Conservation (phyloP, 495 filamentous ascomycete species). For the Daldinia bambusicola region DNA sequence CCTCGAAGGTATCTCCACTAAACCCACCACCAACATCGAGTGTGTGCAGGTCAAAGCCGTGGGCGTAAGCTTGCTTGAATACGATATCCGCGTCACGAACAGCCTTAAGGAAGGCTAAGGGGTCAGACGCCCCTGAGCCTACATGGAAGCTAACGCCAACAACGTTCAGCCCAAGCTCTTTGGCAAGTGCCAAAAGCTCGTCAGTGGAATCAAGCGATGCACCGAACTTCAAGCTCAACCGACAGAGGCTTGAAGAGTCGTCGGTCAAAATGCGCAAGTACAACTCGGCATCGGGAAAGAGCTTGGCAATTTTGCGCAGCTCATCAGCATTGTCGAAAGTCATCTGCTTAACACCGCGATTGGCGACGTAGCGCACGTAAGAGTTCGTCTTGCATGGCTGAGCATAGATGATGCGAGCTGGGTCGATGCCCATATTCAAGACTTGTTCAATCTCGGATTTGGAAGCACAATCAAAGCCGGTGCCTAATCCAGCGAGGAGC, state of each 20-base stretch:
- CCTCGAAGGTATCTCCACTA: constrained; percentile 86
- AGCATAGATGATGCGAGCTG: constrained; percentile 95
- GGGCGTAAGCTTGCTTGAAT: constrained; percentile 82
- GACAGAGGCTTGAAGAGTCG: constrained; percentile 92
- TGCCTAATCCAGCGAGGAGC: constrained; percentile 85
- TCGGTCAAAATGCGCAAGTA: constrained; percentile 95
- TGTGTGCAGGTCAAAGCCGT: constrained; percentile 84
- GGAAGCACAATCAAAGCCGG: constrained; percentile 98
- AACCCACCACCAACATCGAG: constrained; percentile 97
- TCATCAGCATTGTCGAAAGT: constrained; percentile 99
- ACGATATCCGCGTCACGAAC: constrained; percentile 88
- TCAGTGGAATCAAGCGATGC: constrained; percentile 84
- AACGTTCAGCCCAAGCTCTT: constrained; percentile 90
- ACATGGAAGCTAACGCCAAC: constrained; percentile 98
- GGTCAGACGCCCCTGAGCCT: constrained; percentile 93
- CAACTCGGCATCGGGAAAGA: constrained; percentile 88
- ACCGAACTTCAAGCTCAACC: constrained; percentile 95
- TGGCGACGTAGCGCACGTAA: constrained; percentile 87
- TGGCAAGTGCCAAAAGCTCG: constrained; percentile 81
- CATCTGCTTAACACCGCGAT: constrained; percentile 93
- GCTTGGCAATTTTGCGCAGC: constrained; percentile 94
- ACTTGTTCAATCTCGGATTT: constrained; percentile 96
- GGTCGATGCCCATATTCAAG: constrained; percentile 83
- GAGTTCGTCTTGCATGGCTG: constrained; percentile 99
- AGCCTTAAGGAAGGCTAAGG: constrained; percentile 85